Conservation (phyloP, 169 alveolate species). For the Cryptosporidium xiaoi region DNA sequence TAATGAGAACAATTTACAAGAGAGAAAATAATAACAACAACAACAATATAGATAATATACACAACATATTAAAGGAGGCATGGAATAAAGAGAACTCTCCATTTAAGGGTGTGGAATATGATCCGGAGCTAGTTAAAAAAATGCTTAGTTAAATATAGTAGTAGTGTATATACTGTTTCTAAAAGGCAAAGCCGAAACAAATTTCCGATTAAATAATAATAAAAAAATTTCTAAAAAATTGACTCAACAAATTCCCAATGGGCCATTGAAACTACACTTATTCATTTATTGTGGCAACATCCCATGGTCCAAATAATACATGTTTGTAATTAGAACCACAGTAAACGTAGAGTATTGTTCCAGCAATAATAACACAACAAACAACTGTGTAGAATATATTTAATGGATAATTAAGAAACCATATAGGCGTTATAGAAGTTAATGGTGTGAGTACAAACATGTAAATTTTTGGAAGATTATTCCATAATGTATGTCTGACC, state of each 20-base stretch:
- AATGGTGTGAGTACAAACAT: conserved; percentile 50
- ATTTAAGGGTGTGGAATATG: conserved; percentile 55
- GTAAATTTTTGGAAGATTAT: conserved; percentile 44
- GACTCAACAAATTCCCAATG: too few species aligned
- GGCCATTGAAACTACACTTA: not conserved
- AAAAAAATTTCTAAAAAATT: too few species aligned
- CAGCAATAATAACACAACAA: conserved; percentile 51
- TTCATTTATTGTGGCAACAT: conserved; percentile 56
- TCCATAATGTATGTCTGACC: conserved; percentile 61
- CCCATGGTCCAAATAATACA: conserved; percentile 71
- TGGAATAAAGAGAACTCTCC: conserved; percentile 68
- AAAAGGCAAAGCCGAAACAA: too few species aligned
- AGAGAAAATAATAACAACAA: not conserved
- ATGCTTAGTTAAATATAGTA: not conserved
- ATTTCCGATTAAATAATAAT: too few species aligned
- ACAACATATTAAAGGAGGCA: conserved; percentile 8
- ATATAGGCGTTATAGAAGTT: conserved; percentile 51
- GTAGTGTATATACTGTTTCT: too few species aligned
- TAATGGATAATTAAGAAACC: conserved; percentile 58
- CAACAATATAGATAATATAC: not conserved
- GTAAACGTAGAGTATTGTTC: conserved; percentile 46
- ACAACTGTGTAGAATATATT: conserved; percentile 29
- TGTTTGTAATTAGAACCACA: conserved; percentile 42
- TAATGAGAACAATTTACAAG: not conserved
- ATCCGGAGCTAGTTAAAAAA: conserved; percentile 31